phyloP scores from a whole-genome alignment of 345 rosid genomes.

The Rhodomyrtus tomentosa region DNA sequence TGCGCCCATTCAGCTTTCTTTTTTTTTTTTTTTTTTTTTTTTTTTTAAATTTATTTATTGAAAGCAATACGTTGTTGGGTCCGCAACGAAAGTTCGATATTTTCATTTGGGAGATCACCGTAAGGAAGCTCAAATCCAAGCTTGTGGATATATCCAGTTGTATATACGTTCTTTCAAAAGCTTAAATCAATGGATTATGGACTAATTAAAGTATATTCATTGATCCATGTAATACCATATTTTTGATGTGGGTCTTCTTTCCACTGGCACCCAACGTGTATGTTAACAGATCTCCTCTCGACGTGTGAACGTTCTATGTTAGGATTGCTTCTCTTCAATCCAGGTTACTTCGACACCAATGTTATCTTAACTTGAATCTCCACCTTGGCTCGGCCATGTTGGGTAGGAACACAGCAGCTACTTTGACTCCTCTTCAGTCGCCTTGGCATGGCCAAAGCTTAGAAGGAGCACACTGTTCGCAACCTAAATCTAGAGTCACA shows the following conservation, averaged over 20 bases:
- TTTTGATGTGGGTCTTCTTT: not conserved
- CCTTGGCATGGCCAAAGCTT: not conserved
- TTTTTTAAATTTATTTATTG: too few species aligned
- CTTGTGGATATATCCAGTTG: too few species aligned
- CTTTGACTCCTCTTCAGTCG: not conserved
- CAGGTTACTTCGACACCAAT: not conserved
- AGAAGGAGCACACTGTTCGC: not conserved
- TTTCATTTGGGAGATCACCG: not conserved
- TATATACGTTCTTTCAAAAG: not conserved
- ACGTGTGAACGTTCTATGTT: not conserved
- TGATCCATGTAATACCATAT: not conserved
- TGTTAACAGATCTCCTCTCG: rapidly evolving
- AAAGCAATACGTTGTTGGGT: not conserved
- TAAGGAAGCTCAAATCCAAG: not conserved
- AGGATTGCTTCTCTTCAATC: not conserved
- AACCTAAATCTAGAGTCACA: not conserved
- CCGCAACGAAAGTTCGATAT: not conserved
- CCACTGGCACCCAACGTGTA: not conserved
- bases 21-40: not conserved
- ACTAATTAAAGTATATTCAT: not conserved
- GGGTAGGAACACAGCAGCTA: rapidly evolving
- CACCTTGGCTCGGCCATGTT: not conserved
- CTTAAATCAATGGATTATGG: not conserved
- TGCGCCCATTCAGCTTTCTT: not conserved
- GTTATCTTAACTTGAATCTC: not conserved